Percentiles rank a stretch among this genome's conserved stretches.
phyloP scores from a whole-genome alignment of 768 basidiomycete species.

The Naganishia randhawae region DNA sequence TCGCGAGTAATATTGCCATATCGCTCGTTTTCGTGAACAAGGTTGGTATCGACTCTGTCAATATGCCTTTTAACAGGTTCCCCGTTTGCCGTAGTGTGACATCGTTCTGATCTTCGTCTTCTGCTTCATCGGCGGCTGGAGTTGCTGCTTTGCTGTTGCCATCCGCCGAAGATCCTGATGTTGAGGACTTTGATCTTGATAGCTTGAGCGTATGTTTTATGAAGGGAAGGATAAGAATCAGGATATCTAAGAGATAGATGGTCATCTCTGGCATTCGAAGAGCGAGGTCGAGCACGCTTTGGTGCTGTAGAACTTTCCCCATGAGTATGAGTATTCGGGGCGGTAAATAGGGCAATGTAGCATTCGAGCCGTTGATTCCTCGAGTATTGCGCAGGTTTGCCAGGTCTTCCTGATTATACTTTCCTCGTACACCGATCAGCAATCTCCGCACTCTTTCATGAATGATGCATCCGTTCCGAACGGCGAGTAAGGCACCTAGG shows the following conservation, averaged over 20 bases:
- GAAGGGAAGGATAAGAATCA: constrained; percentile 31
- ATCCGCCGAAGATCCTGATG: neutral
- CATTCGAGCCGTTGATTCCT: constrained; percentile 25
- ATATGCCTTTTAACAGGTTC: constrained; percentile 2
- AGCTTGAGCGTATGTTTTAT: constrained; percentile 13
- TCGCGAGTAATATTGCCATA: constrained; percentile 34
- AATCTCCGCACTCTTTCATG: constrained; percentile 6
- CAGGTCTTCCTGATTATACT: constrained; percentile 1
- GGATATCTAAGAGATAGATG: constrained; percentile 48
- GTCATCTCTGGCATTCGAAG: constrained; percentile 46
- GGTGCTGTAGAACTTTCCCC: constrained; percentile 1
- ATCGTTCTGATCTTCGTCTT: neutral
- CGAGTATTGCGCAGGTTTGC: constrained; percentile 28
- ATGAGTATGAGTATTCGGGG: constrained; percentile 7
- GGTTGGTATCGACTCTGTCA: constrained; percentile 32
- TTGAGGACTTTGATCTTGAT: neutral
- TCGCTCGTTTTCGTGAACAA: constrained; percentile 42
- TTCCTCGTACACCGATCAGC: constrained; percentile 9
- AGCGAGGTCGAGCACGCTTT: constrained; percentile 32
- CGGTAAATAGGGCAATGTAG: constrained; percentile 18
- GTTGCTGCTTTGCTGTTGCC: constrained; percentile 9
- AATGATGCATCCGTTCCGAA: constrained; percentile 5
- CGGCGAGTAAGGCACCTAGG: neutral
- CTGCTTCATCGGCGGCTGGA: neutral
- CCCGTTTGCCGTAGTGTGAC: constrained; percentile 15